phyloP scores from a whole-genome alignment of 805 yeast species.

The Kazachstania kunashirensis region DNA sequence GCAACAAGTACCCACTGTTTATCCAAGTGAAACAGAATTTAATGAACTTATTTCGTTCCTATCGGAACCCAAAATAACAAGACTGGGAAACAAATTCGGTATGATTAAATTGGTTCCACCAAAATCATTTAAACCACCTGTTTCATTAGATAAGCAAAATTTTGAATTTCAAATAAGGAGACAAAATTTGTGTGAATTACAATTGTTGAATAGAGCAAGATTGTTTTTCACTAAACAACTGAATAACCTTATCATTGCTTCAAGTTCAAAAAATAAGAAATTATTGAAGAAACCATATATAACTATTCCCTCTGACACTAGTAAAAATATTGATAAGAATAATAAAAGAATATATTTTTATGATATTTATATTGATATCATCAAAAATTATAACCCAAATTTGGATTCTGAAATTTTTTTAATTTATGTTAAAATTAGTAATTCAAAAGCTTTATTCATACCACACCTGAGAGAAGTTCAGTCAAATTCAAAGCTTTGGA shows the following conservation, averaged over 20 bases:
- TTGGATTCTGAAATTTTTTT: neutral
- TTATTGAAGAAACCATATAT: slow-evolving; percentile 2
- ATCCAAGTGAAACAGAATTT: slow-evolving; percentile 47
- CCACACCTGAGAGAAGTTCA: neutral
- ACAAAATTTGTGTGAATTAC: slow-evolving; percentile 58
- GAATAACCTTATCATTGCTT: slow-evolving; percentile 35
- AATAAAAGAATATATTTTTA: slow-evolving; percentile 24
- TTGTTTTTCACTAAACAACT: slow-evolving; percentile 53
- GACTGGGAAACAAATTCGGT: slow-evolving; percentile 51
- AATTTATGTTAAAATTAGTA: neutral
- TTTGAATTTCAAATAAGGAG: slow-evolving; percentile 60
- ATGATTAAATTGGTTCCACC: slow-evolving; percentile 72
- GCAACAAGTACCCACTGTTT: slow-evolving; percentile 41
- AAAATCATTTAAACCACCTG: slow-evolving; percentile 37
- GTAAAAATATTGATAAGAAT: neutral
- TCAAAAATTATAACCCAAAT: slow-evolving; percentile 13
- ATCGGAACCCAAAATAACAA: slow-evolving; percentile 36
- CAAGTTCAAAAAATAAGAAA: neutral
- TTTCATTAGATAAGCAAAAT: slow-evolving; percentile 41
- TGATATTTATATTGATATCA: slow-evolving; percentile 32
- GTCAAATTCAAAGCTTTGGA: slow-evolving; percentile 24
- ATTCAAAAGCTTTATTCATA: neutral
- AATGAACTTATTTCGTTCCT: slow-evolving; percentile 58
- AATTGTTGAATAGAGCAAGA: slow-evolving; percentile 52
- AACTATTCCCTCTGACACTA: no score